A percentile compares a stretch with the other conserved stretches of the same genome.
Conservation (phyloP, 257 asterid genomes). For the Hygrophila difformis region DNA sequence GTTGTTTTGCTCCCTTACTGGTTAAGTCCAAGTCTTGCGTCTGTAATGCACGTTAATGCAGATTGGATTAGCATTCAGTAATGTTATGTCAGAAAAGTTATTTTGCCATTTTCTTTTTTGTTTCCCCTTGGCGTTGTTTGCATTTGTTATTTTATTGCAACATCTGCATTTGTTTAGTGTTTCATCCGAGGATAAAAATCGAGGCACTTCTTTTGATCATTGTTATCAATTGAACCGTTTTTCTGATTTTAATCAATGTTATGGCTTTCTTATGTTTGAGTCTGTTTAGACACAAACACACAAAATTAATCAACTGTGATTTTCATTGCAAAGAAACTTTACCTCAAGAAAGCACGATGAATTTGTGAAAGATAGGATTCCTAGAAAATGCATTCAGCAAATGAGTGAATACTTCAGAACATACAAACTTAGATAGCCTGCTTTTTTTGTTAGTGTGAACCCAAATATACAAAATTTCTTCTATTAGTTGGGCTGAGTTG, state of each 20-base stretch:
- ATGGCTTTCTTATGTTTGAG: not conserved
- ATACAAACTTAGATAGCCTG: too few species aligned
- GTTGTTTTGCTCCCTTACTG: conserved; percentile 6
- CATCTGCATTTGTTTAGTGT: not conserved
- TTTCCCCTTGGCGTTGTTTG: not conserved
- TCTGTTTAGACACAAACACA: too few species aligned
- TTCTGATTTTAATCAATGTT: not conserved
- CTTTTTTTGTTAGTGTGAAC: too few species aligned
- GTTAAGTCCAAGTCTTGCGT: not conserved
- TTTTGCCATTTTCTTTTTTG: not conserved
- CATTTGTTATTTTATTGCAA: not conserved
- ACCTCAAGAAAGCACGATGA: not conserved
- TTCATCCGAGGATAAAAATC: too few species aligned
- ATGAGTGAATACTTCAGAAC: too few species aligned
- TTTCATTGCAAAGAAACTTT: not conserved
- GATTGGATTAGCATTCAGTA: not conserved
- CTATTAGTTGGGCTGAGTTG: too few species aligned
- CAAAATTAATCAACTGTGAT: not conserved
- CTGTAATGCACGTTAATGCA: not conserved
- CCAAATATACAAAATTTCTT: too few species aligned
- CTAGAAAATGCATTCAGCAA: not conserved
- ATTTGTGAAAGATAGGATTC: not conserved
- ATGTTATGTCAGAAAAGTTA: not conserved
- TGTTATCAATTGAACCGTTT: not conserved
- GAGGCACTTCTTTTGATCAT: too few species aligned